Evolutionary conservation across 176 grass and related monocot genomes (phyloP), one percentile per base, ranked within the genome.

Genomic region (Zoysia japonica): DNA sequence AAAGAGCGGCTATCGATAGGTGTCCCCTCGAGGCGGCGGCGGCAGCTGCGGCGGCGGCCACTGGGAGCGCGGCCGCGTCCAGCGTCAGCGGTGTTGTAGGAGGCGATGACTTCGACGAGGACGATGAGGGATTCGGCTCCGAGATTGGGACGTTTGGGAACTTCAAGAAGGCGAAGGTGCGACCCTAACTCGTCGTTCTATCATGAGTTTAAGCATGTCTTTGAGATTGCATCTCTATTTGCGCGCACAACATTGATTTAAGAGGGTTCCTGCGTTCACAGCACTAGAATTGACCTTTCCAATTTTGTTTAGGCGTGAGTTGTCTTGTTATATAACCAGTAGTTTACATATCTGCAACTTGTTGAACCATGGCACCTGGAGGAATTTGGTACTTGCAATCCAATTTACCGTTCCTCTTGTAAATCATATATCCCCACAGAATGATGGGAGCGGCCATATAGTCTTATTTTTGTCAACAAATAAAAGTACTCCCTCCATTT

Each of bases 131-230:
- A 15, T 85, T 91, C 45, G 86, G 78, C 65, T 83, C 85, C 67
- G 96, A 93, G 76, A 82, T 89, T 64, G 85, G 86, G 41, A 76
- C 75, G 36, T 69, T 89, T 12, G 88, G 88, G n/a, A 91, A 79
- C 38, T 87, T 93, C 9, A 91, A 83, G 54, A 95, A 84, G 76
- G 52, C 92, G 19, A 89, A 91, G 83, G 96, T 99, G 81, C 43
- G 13, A 82, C 53, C 38, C 44, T 7, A 83, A 38, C 50, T 80
- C 10, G 12, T 35, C 10, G 0, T 75, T 40, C 19, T 20, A 19
- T 65, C 50, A 2, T 53, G 1, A 44, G 43, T 81, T 81, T 51
- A 14, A 5, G 2, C 49, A 51, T 61, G 9, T 8, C 2, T 7
- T 86, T 13, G 48, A 61, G 17, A 59, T 80, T 13, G 9, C 47